A percentile compares a stretch with the other conserved stretches of the same genome.
phyloP scores from a whole-genome alignment of 768 basidiomycete genomes.

The Cystofilobasidium macerans region DNA sequence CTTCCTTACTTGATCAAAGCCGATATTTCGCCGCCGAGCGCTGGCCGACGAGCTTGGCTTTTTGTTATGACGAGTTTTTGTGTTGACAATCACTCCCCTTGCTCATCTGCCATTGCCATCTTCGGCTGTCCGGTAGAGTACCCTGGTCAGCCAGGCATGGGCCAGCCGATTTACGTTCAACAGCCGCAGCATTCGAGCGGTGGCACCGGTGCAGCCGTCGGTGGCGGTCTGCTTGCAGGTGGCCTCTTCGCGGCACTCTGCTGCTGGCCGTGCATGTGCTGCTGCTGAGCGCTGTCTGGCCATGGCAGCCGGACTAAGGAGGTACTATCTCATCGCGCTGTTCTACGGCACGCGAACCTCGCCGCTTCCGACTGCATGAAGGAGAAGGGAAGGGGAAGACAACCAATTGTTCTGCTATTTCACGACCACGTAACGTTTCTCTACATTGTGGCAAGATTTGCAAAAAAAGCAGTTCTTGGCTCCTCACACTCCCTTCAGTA shows the following conservation, averaged over 20 bases:
- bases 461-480: no score
- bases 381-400: no score
- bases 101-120: neutral
- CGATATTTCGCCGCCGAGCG: no score
- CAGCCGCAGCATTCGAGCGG: neutral
- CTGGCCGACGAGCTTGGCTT: no score
- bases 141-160: neutral
- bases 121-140: neutral
- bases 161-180: neutral
- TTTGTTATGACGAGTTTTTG: no score
- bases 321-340: no score
- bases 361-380: no score
- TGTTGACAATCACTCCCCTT: neutral
- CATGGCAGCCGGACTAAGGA: neutral
- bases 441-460: no score
- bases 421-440: no score
- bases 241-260: neutral
- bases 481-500: no score
- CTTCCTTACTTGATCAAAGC: neutral
- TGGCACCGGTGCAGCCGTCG: neutral
- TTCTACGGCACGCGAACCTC: no score
- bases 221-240: neutral
- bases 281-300: neutral
- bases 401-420: no score
- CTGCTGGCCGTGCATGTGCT: constrained; percentile 4